Evolutionary conservation across 2,329 filamentous ascomycete species (phyloP).

Genomic region (Xylaria sp.): DNA sequence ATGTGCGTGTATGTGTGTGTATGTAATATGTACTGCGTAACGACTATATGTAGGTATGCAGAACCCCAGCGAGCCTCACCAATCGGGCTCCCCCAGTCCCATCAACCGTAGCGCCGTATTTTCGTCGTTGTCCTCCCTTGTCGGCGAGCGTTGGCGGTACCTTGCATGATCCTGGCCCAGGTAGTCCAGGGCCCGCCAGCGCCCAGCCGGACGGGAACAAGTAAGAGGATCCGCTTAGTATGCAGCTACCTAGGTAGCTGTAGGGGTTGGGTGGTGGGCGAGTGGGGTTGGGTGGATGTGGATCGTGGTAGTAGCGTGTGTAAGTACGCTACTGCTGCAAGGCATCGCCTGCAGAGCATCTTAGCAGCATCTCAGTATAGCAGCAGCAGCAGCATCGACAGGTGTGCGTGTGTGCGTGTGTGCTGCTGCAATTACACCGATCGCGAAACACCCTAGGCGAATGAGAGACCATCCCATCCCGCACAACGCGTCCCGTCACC

Average conservation of each 20-base stretch:
- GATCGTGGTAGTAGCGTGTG: neutral
- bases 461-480: slow-evolving; percentile 17
- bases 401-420: too few relatives aligned
- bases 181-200: slow-evolving; percentile 17
- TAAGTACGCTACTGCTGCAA: neutral
- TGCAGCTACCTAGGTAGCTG: too few relatives aligned
- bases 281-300: slow-evolving; percentile 22
- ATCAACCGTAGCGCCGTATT: slow-evolving; percentile 24
- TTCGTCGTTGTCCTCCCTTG: slow-evolving; percentile 17
- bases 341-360: slow-evolving; percentile 17
- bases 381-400: too few relatives aligned
- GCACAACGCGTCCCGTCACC: slow-evolving; percentile 32
- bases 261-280: slow-evolving; percentile 19
- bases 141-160: slow-evolving; percentile 17
- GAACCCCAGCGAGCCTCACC: slow-evolving; percentile 1
- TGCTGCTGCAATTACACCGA: slow-evolving; percentile 35
- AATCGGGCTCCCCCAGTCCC: slow-evolving; percentile 6
- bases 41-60: neutral
- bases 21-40: too few relatives aligned
- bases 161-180: slow-evolving; percentile 34
- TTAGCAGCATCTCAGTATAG: neutral
- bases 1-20: too few relatives aligned
- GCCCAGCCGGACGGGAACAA: slow-evolving; percentile 38
- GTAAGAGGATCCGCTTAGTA: slow-evolving; percentile 30
- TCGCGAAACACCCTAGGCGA: slow-evolving; percentile 28